Evolutionary conservation across 2,329 filamentous ascomycete genomes (phyloP), one percentile per base, ranked within the genome.

Genomic region (Cytospora paraplurivora): DNA sequence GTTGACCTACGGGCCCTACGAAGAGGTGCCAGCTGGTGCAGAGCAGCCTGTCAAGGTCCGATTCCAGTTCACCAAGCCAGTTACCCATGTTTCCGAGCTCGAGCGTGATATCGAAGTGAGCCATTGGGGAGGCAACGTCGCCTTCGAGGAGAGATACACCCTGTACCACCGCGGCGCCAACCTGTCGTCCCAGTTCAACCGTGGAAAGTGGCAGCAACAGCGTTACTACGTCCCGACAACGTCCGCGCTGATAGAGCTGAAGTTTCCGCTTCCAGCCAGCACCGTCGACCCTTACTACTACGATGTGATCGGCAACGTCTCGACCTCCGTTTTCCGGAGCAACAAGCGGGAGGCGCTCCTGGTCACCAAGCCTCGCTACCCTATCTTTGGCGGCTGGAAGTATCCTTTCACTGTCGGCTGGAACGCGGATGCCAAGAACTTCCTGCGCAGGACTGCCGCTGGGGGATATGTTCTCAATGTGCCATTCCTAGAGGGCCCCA

Each of bases 341-440:
- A 91, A 86, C 74, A 85, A 84, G 74, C 87, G 90, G 27, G 91
- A 94, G 76, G 89, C 91, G n/a, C 80, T 89, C 50, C 84, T 99
- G 34, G 93, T 97, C 76, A 83, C 97, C 67, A 95, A 93, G 82
- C 95, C 95, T 21, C 87, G 95, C 59, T 99, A 96, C 76, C 95
- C 95, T n/a, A 76, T 99, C 32, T 99, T 97, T 72, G 95, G 95
- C 65, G 93, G 92, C 66, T 99, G 95, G 95, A 97, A 96, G 77
- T 98, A 97, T 78, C 95, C 91, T 68, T 99, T 98, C 81, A 92
- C 90, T 64, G 88, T 98, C 63, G 95, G 95, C 69, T 99, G 95
- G 95, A 96, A 98, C 79, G 88, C 91, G 59, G 87, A 96, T 69
- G 82, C 96, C 34, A 87, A 87, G 71, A 86, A 85, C 63, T 95